phyloP scores from a whole-genome alignment of 2,329 filamentous ascomycete species.

The Claviceps maximensis region DNA sequence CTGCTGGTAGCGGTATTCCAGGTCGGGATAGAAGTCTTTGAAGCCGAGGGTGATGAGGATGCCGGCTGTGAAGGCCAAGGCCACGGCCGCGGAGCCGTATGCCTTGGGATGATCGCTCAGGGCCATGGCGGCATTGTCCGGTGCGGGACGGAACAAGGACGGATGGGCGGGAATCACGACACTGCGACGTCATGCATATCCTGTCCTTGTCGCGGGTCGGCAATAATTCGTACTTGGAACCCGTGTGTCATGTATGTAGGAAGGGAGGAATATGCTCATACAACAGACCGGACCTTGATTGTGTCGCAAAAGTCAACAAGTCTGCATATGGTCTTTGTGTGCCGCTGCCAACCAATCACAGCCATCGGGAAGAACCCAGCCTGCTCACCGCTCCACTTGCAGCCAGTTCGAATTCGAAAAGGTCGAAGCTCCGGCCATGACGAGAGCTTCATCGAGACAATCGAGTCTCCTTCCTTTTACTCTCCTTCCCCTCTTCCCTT shows the following conservation, averaged over 20 bases:
- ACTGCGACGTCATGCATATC: neutral
- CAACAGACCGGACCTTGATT: too few relatives aligned
- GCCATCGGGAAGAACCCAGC: neutral
- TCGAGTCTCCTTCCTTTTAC: neutral
- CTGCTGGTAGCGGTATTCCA: conserved; percentile 51
- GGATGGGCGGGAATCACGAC: neutral
- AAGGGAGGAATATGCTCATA: too few relatives aligned
- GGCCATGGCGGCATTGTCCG: conserved; percentile 31
- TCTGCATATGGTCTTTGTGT: too few relatives aligned
- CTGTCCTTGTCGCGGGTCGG: neutral
- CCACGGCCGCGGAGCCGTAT: conserved; percentile 52
- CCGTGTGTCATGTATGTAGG: too few relatives aligned
- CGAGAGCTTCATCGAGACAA: neutral
- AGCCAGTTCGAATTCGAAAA: neutral
- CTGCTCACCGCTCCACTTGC: neutral
- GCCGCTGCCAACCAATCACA: neutral
- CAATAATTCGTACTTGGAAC: too few relatives aligned
- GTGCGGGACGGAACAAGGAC: too few relatives aligned
- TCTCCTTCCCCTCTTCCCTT: neutral
- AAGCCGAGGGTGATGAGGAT: conserved; percentile 62
- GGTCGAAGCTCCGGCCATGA: neutral
- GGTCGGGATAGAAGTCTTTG: conserved; percentile 67
- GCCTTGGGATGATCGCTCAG: conserved; percentile 47
- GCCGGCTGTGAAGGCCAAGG: conserved; percentile 64
- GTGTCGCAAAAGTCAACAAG: too few relatives aligned